Percentiles rank a stretch among this genome's conserved stretches.
These are phyloP conservation scores for Aquilaria sinensis DNA, from an alignment of 345 rosid genomes.

Conservation along the genomic window DNA sequence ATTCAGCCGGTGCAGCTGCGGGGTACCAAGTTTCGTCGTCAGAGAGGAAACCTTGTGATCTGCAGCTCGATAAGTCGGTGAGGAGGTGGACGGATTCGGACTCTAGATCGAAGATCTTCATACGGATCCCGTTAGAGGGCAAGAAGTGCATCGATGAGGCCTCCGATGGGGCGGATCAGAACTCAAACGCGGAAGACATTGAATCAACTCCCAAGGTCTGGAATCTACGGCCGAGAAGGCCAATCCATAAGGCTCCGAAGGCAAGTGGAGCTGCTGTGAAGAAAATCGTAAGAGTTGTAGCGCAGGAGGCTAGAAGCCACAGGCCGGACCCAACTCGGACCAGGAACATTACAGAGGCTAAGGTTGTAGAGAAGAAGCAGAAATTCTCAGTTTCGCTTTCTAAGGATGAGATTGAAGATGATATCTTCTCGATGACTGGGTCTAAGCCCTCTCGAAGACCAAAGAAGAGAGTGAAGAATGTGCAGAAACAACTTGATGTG, in stretches of 20 bases:
- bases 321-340: slow-evolving; percentile 22
- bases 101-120: slow-evolving; percentile 40
- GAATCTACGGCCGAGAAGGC: slow-evolving; percentile 66
- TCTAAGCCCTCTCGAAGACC: slow-evolving; percentile 65
- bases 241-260: slow-evolving; percentile 23
- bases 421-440: slow-evolving; percentile 61
- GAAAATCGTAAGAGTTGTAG: slow-evolving; percentile 19
- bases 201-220: slow-evolving; percentile 47
- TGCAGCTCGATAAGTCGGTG: slow-evolving; percentile 24
- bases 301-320: slow-evolving; percentile 22
- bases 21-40: slow-evolving; percentile 20
- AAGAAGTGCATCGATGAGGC: slow-evolving; percentile 18
- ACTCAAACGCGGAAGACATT: slow-evolving; percentile 28
- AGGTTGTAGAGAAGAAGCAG: slow-evolving; percentile 30
- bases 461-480: slow-evolving; percentile 59
- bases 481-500: slow-evolving; percentile 69
- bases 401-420: slow-evolving; percentile 72
- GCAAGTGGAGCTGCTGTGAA: slow-evolving; percentile 20
- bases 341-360: slow-evolving; percentile 25
- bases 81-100: slow-evolving; percentile 28
- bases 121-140: slow-evolving; percentile 36
- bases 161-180: slow-evolving; percentile 31
- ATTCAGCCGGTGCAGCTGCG: slow-evolving; percentile 14
- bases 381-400: slow-evolving; percentile 52
- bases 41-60: slow-evolving; percentile 18